Base-by-base conservation (phyloP, 805 yeast genomes). In the Zygosaccharomyces bailii region DNA sequence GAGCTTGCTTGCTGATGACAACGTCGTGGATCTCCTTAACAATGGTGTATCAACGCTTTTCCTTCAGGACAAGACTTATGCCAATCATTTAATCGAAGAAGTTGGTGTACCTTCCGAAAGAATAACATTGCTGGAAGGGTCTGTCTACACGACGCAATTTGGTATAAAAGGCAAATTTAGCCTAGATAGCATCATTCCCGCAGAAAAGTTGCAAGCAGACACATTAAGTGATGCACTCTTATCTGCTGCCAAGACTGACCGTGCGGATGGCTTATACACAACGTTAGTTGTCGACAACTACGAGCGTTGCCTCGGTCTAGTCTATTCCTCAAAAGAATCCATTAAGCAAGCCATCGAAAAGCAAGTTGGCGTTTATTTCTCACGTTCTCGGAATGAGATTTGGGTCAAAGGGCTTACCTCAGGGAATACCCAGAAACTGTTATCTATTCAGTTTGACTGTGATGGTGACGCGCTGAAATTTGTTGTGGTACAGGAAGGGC, bases 391-490 rank as follows among this genome's bases (percentile, higher is more conserved):
- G 58, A 81, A 87, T 49, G 98, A 95, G 34, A 74, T 93, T 47
- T 93, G 99, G 99, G 85, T 82, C 65, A 93, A 93, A 66, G 99
- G 99, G 23, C 84, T 84, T 44, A 86, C 96, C 1, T 85, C 96
- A n/a, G 99, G 99, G 16, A 95, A 96, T 42, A 86, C 95, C 1
- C 99, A 93, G 69, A 73, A 74, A 53, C 73, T 93, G 38, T 53
- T 84, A 18, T 68, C 73, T 34, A 64, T 93, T 45, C 83, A 80
- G 43, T 67, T 79, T 49, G 99, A 93, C 68, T 93, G 99, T 67
- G 99, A 93, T 67, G 80, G 85, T 36, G 99, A 93, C 64, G 86
- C 95, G 51, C 68, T 93, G 57, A 84, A 86, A 69, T 87, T 91
- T 60, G 75, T 83, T 16, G 99, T 93, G 23, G 82, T 79, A 52